These are phyloP conservation scores for Aspergillus bombycis DNA, from an alignment of 2,329 filamentous ascomycete genomes.

Conservation along the genomic window DNA sequence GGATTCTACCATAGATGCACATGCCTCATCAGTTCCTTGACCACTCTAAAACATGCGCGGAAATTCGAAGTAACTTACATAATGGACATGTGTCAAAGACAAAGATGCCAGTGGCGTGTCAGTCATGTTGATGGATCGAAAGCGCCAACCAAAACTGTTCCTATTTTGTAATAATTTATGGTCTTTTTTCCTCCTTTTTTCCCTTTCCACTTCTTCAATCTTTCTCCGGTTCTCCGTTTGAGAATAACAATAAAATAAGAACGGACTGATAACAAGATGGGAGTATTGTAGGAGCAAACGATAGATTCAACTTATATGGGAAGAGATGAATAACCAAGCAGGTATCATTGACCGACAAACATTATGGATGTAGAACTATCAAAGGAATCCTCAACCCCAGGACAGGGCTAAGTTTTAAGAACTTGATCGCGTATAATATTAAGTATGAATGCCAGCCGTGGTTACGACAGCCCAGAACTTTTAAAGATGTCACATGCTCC, in stretches of 20 bases:
- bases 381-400: neutral
- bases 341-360: neutral
- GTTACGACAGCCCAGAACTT: neutral
- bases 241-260: neutral
- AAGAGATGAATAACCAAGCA: too few species aligned
- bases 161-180: neutral
- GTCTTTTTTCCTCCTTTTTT: neutral
- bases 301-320: neutral
- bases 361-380: neutral
- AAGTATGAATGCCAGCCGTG: neutral
- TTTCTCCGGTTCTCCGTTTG: neutral
- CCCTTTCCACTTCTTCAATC: neutral
- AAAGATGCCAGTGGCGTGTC: conserved; percentile 75
- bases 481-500: neutral
- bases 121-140: conserved; percentile 23
- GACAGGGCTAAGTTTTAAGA: neutral
- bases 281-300: neutral
- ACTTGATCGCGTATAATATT: neutral
- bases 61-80: conserved; percentile 61
- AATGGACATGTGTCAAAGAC: conserved; percentile 93
- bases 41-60: neutral
- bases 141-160: neutral
- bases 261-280: neutral
- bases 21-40: conserved; percentile 7
- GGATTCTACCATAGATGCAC: conserved; percentile 68